Conservation (phyloP, 768 basidiomycete genomes). For the Polyporus arcularius region DNA sequence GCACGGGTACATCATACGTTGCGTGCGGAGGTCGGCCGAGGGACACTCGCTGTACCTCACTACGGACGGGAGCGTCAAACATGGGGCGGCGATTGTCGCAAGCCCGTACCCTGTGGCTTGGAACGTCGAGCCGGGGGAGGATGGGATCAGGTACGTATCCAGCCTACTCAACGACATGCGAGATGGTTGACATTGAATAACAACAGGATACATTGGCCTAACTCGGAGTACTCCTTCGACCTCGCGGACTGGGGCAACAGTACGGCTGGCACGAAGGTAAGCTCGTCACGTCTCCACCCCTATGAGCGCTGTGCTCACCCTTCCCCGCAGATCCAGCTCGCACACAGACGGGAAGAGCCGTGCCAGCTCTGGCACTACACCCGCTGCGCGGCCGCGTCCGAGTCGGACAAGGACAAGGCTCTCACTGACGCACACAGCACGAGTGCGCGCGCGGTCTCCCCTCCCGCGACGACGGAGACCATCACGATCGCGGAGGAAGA, state of each 20-base stretch:
- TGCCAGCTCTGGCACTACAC: constrained; percentile 27
- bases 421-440: constrained; percentile 11
- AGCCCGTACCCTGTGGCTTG: constrained; percentile 29
- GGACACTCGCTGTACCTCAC: constrained; percentile 25
- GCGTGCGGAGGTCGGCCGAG: constrained; percentile 11
- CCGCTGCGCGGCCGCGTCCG: constrained; percentile 18
- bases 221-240: constrained; percentile 22
- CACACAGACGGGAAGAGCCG: constrained; percentile 14
- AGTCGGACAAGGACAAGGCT: not conserved
- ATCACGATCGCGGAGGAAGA: constrained; percentile 26
- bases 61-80: constrained; percentile 15
- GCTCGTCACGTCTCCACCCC: not conserved
- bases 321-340: constrained; percentile 23
- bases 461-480: constrained; percentile 23
- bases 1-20: constrained; percentile 26
- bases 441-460: constrained; percentile 9
- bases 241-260: constrained; percentile 23
- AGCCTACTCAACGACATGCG: not conserved
- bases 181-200: not conserved
- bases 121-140: constrained; percentile 22
- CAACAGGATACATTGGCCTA: constrained; percentile 27
- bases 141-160: constrained; percentile 18
- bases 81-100: constrained; percentile 21
- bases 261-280: constrained; percentile 24
- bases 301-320: not conserved